A percentile compares a stretch with the other conserved stretches of the same genome.
Conservation (phyloP, 169 alveolate species). For the Eimeria tenella region DNA sequence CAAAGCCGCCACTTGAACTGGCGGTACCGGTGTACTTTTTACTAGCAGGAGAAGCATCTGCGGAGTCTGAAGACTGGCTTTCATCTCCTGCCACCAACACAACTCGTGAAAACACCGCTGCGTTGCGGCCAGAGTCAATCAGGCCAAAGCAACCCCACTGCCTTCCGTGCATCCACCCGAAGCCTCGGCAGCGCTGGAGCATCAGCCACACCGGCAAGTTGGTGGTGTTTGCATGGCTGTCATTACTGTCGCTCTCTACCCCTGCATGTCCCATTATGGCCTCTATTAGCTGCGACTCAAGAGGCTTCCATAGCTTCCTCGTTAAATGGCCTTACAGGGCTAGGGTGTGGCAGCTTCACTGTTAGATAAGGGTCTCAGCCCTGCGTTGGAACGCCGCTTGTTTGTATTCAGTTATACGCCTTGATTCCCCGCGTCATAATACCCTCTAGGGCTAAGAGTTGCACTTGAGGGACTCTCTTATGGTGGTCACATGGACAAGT, state of each 20-base stretch:
- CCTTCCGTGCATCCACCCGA: constrained; percentile 31
- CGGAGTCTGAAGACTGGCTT: background rate
- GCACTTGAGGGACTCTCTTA: too few relatives aligned
- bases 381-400: too few relatives aligned
- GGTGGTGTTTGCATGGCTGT: too few relatives aligned
- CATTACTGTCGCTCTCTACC: background rate
- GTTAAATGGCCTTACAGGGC: too few relatives aligned
- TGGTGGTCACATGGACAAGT: too few relatives aligned
- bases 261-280: background rate
- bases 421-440: too few relatives aligned
- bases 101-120: constrained; percentile 44
- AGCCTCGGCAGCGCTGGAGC: constrained; percentile 45
- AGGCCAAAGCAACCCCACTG: constrained; percentile 40
- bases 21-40: background rate
- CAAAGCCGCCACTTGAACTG: background rate
- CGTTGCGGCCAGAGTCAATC: constrained; percentile 23
- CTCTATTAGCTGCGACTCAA: background rate
- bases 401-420: too few relatives aligned
- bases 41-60: background rate
- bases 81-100: background rate
- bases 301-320: too few relatives aligned
- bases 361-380: too few relatives aligned
- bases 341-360: too few relatives aligned
- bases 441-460: too few relatives aligned
- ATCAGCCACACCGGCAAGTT: constrained; percentile 11